phyloP scores from a whole-genome alignment of 495 filamentous ascomycete genomes.

The Lasiosphaeris hirsuta region DNA sequence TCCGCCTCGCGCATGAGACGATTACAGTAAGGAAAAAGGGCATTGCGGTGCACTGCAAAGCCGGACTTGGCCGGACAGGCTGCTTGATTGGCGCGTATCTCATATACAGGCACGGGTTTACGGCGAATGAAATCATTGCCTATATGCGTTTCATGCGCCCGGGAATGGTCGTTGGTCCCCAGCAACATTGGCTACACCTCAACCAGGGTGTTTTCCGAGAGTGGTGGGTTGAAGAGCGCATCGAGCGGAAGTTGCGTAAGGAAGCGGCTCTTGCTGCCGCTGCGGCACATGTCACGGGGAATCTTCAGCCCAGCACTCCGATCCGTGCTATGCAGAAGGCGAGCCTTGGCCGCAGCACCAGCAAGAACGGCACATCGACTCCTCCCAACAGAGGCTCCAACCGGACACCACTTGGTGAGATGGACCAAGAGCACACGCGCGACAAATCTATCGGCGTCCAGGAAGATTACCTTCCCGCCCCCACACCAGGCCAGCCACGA shows the following conservation, averaged over 20 bases:
- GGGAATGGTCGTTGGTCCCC: constrained; percentile 98
- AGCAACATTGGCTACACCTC: constrained; percentile 98
- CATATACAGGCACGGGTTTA: constrained; percentile 97
- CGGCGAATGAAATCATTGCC: constrained; percentile 95
- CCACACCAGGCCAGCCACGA: constrained; percentile 91
- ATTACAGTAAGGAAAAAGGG: constrained; percentile 82
- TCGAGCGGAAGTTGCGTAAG: constrained; percentile 56
- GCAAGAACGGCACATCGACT: constrained; percentile 64
- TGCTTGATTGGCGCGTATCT: constrained; percentile 97
- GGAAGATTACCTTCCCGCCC: constrained; percentile 86
- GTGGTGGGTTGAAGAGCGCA: constrained; percentile 93
- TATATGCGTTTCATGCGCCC: constrained; percentile 99
- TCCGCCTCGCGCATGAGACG: constrained; percentile 89
- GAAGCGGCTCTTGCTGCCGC: constrained; percentile 51
- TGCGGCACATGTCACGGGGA: constrained; percentile 30
- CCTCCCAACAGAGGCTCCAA: constrained; percentile 76
- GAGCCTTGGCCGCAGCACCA: constrained; percentile 40
- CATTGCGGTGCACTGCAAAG: constrained; percentile 98
- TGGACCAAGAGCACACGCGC: constrained; percentile 69
- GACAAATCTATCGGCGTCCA: constrained; percentile 50
- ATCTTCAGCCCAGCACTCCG: constrained; percentile 60
- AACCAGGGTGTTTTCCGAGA: constrained; percentile 95
- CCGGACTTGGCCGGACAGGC: constrained; percentile 88
- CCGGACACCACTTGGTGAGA: constrained; percentile 82
- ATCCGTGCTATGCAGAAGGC: constrained; percentile 70